A percentile compares a stretch with the other conserved stretches of the same genome.
Conservation (phyloP, 768 basidiomycete genomes). For the Collybia nuda region DNA sequence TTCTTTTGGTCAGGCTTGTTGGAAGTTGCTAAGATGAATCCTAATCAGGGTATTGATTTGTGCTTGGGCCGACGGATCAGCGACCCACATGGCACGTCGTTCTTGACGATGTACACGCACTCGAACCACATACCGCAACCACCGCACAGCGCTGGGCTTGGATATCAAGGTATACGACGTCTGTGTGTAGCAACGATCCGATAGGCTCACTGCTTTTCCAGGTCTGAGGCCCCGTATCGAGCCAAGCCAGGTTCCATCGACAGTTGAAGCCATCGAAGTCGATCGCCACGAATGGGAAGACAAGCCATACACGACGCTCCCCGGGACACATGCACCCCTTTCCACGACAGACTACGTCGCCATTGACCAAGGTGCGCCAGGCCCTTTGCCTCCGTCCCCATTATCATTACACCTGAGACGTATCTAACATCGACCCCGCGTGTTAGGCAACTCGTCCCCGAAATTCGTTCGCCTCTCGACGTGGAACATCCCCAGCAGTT, state of each 20-base stretch:
- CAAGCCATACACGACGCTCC: constrained; percentile 60
- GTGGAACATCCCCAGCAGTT: constrained; percentile 82
- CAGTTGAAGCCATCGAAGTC: constrained; percentile 72
- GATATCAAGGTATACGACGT: constrained; percentile 39
- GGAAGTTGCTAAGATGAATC: too few relatives aligned
- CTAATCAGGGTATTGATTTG: too few relatives aligned
- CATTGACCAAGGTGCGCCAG: constrained; percentile 79
- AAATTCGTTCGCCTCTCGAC: constrained; percentile 88
- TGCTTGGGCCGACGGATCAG: too few relatives aligned
- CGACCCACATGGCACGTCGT: neutral
- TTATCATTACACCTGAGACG: neutral
- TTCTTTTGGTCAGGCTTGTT: too few relatives aligned
- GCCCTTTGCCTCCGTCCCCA: neutral
- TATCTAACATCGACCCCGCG: constrained; percentile 1
- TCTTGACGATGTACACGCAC: constrained; percentile 38
- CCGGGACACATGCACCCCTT: constrained; percentile 67
- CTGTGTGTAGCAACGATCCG: too few relatives aligned
- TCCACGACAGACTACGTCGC: constrained; percentile 86
- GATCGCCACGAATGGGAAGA: constrained; percentile 82
- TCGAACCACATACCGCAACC: constrained; percentile 64
- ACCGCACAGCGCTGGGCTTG: constrained; percentile 63
- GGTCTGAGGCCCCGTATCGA: constrained; percentile 85
- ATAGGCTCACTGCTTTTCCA: constrained; percentile 17
- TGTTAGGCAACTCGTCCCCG: constrained; percentile 82
- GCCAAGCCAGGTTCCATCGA: constrained; percentile 88